Evolutionary conservation across 768 basidiomycete genomes (phyloP), one percentile per base, ranked within the genome.

Genomic region (Naematelia aurantialba): DNA sequence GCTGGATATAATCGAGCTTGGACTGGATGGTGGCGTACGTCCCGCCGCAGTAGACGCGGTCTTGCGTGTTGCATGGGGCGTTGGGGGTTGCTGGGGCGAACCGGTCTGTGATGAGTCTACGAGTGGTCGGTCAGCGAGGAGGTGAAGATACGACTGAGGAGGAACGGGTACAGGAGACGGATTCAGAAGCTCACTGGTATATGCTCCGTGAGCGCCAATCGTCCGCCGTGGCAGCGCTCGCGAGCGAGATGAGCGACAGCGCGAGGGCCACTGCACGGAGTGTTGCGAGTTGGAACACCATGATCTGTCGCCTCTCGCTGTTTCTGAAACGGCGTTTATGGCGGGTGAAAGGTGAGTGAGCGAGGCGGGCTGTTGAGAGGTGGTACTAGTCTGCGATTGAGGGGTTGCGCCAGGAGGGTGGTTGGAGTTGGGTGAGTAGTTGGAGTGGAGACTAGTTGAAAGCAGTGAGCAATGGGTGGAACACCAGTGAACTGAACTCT

Each of bases 1-100:
- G 70, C 26, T 76, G 68, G 42, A 79, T 74, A 49, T 79, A 79
- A 55, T 77, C 76, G 13, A 79, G 60, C 53, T 75, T 64, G 30
- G 60, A 47, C n/a, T 68, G 62, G 55, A 73, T 56, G 1, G 70
- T 61, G 27, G 59, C 53, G 62, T 65, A 77, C 1, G 61, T 74
- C 8, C 76, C 76, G 21, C 76, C 76, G 55, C 76, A 77, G 61
- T 74, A 77, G 2, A 24, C 55, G 25, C 68, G 56, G 29, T 58
- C 60, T 11, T 47, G 58, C 26, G 54, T 29, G 47, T 72, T 54
- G 60, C 75, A 60, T 34, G 68, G 65, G 10, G 63, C 63, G 39
- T 56, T 62, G 31, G 56, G 61, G 12, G 64, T 60, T 26, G 67
- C 45, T 4, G 66, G 60, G 2, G 76, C 76, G 64, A 77, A 79